These are phyloP conservation scores for Lineolata rhizophorae DNA, from an alignment of 495 filamentous ascomycete genomes.

Conservation along the genomic window DNA sequence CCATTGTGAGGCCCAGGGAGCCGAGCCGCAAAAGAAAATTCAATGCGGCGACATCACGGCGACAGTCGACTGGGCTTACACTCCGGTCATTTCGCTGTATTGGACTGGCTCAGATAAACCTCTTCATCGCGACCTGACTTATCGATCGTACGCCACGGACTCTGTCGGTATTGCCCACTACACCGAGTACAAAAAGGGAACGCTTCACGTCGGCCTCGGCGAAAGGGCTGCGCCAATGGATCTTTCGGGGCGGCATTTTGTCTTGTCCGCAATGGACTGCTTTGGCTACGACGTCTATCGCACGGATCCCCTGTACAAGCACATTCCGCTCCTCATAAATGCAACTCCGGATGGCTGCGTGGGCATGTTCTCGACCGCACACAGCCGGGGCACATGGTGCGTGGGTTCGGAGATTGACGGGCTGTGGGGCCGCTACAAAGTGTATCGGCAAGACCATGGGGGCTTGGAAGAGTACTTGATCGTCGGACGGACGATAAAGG, in stretches of 20 bases:
- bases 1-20: slow-evolving; percentile 8
- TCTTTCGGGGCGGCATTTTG: slow-evolving; percentile 40
- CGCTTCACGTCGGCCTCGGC: slow-evolving; percentile 42
- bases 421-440: slow-evolving; percentile 47
- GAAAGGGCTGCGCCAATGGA: slow-evolving; percentile 54
- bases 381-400: slow-evolving; percentile 36
- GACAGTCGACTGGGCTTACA: slow-evolving; percentile 29
- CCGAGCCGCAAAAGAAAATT: slow-evolving; percentile 17
- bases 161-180: slow-evolving; percentile 36
- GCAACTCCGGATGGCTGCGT: slow-evolving; percentile 35
- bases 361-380: slow-evolving; percentile 42
- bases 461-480: slow-evolving; percentile 49
- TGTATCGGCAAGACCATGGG: slow-evolving; percentile 46
- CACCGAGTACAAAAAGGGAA: slow-evolving; percentile 30
- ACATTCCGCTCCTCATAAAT: slow-evolving; percentile 46
- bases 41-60: slow-evolving; percentile 27
- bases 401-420: slow-evolving; percentile 52
- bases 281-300: slow-evolving; percentile 50
- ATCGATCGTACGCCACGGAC: slow-evolving; percentile 39
- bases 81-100: slow-evolving; percentile 33
- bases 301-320: slow-evolving; percentile 52
- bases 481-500: slow-evolving; percentile 38
- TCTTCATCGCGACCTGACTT: slow-evolving; percentile 33
- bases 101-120: slow-evolving; percentile 25
- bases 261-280: slow-evolving; percentile 41